These are phyloP conservation scores for Trichoderma guizhouense DNA, from an alignment of 2,329 filamentous ascomycete species.

Conservation along the genomic window DNA sequence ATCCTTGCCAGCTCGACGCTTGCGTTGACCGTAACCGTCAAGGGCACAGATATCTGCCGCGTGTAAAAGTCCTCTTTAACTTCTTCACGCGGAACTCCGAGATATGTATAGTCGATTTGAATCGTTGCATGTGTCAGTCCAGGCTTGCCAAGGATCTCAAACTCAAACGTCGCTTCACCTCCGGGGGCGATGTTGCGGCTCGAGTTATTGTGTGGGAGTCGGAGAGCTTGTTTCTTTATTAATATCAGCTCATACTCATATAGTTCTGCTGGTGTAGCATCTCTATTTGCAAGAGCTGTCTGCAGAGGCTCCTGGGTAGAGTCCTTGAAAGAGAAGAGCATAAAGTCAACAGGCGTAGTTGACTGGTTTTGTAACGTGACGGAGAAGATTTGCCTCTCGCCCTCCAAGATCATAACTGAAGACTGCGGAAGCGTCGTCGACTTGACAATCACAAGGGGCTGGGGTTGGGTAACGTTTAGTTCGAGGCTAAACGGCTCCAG, in stretches of 20 bases:
- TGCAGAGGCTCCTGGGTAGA: slow-evolving; percentile 78
- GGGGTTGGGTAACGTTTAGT: slow-evolving; percentile 72
- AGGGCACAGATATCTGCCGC: slow-evolving; percentile 72
- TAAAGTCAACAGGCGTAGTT: slow-evolving; percentile 71
- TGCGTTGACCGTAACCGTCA: slow-evolving; percentile 88
- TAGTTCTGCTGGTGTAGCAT: slow-evolving; percentile 72
- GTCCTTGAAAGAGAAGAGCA: slow-evolving; percentile 86
- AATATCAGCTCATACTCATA: slow-evolving; percentile 84
- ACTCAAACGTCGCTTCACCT: slow-evolving; percentile 66
- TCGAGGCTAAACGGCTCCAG: slow-evolving; percentile 52
- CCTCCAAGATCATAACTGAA: slow-evolving; percentile 88
- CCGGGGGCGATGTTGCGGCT: slow-evolving; percentile 63
- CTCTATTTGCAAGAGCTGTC: slow-evolving; percentile 69
- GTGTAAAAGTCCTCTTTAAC: slow-evolving; percentile 76
- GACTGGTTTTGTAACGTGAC: slow-evolving; percentile 80
- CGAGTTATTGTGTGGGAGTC: slow-evolving; percentile 50
- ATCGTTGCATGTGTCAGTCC: slow-evolving; percentile 76
- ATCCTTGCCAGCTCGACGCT: slow-evolving; percentile 79
- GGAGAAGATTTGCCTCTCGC: slow-evolving; percentile 73
- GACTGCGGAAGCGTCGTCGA: slow-evolving; percentile 77
- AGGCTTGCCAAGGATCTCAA: slow-evolving; percentile 83
- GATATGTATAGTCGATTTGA: slow-evolving; percentile 80
- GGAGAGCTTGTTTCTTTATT: slow-evolving; percentile 67
- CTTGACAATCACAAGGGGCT: slow-evolving; percentile 74
- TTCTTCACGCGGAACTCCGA: slow-evolving; percentile 68